phyloP scores from a whole-genome alignment of 2,329 filamentous ascomycete species.

The Pseudogymnoascus sp. region DNA sequence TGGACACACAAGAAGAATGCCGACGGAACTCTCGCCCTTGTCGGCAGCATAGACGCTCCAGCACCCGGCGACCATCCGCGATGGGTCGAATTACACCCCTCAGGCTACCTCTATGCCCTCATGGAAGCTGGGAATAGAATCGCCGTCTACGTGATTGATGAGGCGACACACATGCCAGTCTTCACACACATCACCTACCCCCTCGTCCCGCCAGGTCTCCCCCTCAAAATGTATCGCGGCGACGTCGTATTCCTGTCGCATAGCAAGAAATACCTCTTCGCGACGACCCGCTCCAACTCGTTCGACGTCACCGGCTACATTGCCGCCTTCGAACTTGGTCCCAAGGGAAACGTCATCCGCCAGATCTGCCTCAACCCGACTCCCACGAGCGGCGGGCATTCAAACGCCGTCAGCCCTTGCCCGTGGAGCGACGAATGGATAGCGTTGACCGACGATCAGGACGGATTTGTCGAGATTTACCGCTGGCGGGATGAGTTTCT shows the following conservation, averaged over 20 bases:
- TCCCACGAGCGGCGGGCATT: conserved; percentile 79
- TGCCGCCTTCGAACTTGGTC: conserved; percentile 65
- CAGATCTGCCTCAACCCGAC: conserved; percentile 80
- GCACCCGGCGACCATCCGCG: conserved; percentile 68
- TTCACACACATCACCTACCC: conserved; percentile 73
- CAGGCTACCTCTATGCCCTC: conserved; percentile 74
- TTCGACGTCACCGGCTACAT: conserved; percentile 75
- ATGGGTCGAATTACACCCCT: conserved; percentile 80
- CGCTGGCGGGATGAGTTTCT: conserved; percentile 75
- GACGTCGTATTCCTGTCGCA: conserved; percentile 72
- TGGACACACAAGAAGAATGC: conserved; percentile 74
- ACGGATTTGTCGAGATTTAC: conserved; percentile 83
- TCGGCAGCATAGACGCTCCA: conserved; percentile 68
- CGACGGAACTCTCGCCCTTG: conserved; percentile 55
- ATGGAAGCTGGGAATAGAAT: conserved; percentile 87
- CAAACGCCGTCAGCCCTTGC: conserved; percentile 78
- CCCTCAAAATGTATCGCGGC: conserved; percentile 67
- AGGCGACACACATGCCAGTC: conserved; percentile 63
- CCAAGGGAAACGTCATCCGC: conserved; percentile 63
- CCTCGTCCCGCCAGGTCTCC: conserved; percentile 60
- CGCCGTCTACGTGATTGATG: conserved; percentile 74
- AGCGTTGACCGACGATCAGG: conserved; percentile 82
- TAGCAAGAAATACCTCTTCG: conserved; percentile 71
- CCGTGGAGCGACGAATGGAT: conserved; percentile 84
- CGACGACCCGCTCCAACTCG: conserved; percentile 72